These are phyloP conservation scores for Coemansia sp. DNA, from an alignment of 192 early-diverging fungal species.

Conservation along the genomic window DNA sequence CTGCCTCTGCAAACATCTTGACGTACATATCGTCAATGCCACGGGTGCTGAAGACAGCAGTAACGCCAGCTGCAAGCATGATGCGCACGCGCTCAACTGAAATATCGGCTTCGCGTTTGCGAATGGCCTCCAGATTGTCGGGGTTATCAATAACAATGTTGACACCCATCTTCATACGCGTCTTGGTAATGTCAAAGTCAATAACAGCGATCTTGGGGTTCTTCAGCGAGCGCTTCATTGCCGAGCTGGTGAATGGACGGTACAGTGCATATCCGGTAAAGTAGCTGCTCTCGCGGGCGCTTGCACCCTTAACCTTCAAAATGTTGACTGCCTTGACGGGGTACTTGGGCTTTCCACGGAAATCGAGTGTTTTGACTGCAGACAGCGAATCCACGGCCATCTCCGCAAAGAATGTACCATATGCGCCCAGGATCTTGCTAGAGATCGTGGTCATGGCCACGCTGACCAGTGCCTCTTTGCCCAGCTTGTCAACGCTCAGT, in stretches of 20 bases:
- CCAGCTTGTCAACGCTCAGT: conserved; percentile 90
- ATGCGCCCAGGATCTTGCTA: conserved; percentile 96
- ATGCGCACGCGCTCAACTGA: conserved; percentile 95
- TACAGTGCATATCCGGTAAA: conserved; percentile 96
- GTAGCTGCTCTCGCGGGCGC: conserved; percentile 81
- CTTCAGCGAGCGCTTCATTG: conserved; percentile 85
- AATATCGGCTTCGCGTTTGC: conserved; percentile 91
- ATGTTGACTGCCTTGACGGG: conserved; percentile 98
- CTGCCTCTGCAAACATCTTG: conserved; percentile 98
- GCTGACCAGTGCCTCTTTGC: conserved; percentile 89
- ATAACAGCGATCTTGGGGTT: conserved; percentile 96
- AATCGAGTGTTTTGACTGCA: conserved; percentile 86
- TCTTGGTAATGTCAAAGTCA: conserved; percentile 98
- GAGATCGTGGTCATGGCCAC: conserved; percentile 98
- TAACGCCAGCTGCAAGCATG: conserved; percentile 93
- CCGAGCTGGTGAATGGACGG: conserved; percentile 96
- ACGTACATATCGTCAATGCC: conserved; percentile 99
- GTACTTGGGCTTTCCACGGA: conserved; percentile 85
- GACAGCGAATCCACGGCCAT: conserved; percentile 92
- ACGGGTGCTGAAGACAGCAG: conserved; percentile 97
- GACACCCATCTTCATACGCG: conserved; percentile 96
- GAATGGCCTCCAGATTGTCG: conserved; percentile 95
- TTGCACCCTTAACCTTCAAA: conserved; percentile 95
- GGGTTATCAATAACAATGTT: conserved; percentile 99
- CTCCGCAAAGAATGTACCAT: conserved; percentile 95